Evolutionary conservation across 179 eudicot genomes (phyloP).

Genomic region (Spinacia oleracea): DNA sequence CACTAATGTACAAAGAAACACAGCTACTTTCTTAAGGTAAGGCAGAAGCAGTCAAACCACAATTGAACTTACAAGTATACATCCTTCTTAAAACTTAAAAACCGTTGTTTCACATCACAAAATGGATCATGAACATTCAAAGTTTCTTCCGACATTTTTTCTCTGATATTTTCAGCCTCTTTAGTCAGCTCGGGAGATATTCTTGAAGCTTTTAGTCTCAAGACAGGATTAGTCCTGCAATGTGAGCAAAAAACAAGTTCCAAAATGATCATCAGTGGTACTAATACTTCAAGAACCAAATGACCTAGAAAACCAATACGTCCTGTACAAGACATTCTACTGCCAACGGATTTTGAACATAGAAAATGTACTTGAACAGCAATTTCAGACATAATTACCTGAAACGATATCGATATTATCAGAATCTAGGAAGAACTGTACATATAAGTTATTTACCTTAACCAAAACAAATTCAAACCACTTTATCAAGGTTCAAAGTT

Average conservation of each 20-base stretch:
- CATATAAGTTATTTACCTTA: background rate
- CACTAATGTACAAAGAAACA: background rate
- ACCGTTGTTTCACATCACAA: constrained; percentile 53
- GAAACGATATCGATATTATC: background rate
- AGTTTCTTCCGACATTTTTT: constrained; percentile 30
- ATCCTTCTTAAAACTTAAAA: constrained; percentile 74
- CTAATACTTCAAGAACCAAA: background rate
- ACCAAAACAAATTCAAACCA: background rate
- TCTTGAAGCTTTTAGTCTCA: constrained; percentile 54
- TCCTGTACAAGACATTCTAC: background rate
- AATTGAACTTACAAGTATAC: constrained; percentile 65
- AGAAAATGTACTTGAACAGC: background rate
- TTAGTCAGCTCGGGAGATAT: constrained; percentile 40
- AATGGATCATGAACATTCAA: constrained; percentile 43
- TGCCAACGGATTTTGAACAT: background rate
- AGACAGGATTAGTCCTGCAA: constrained; percentile 47
- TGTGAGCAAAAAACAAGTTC: constrained; percentile 21
- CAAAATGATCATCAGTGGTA: background rate
- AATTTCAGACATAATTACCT: background rate
- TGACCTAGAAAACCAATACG: background rate
- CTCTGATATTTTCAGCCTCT: constrained; percentile 37
- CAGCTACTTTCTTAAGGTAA: background rate
- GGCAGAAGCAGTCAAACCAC: background rate
- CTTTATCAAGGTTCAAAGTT: background rate
- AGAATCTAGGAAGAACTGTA: background rate